Evolutionary conservation across 2,329 filamentous ascomycete species (phyloP).

Genomic region (Botrytis byssoidea): DNA sequence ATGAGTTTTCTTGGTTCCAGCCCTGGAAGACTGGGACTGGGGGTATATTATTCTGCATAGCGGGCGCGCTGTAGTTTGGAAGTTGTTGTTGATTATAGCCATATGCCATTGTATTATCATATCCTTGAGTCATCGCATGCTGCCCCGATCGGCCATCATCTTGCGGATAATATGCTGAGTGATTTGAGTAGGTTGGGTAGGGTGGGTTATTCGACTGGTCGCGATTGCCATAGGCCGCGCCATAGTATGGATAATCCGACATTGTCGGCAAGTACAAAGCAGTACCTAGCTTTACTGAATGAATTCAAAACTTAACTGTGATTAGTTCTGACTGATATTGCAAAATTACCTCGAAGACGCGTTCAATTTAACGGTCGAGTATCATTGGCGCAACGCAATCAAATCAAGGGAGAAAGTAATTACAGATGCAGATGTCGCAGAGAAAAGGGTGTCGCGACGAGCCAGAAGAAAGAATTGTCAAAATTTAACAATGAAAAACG

Average conservation of each 20-base stretch:
- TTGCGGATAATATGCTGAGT: conserved; percentile 33
- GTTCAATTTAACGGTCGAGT: conserved; percentile 28
- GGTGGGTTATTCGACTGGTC: conserved; percentile 31
- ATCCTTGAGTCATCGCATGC: conserved; percentile 30
- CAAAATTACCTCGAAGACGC: conserved; percentile 24
- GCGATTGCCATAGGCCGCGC: conserved; percentile 35
- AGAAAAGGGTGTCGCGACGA: conserved; percentile 1
- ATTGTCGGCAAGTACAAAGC: conserved; percentile 37
- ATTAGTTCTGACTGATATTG: conserved; percentile 15
- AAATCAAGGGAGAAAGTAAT: conserved; percentile 24
- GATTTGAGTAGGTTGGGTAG: conserved; percentile 30
- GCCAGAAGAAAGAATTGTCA: conserved; percentile 3
- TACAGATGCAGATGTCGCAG: background rate
- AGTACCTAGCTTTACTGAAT: conserved; percentile 12
- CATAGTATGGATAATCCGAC: conserved; percentile 50
- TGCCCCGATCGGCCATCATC: conserved; percentile 29
- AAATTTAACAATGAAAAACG: background rate
- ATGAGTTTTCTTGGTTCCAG: conserved; percentile 36
- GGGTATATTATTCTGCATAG: conserved; percentile 33
- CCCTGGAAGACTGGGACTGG: conserved; percentile 37
- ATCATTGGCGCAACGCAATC: conserved; percentile 31
- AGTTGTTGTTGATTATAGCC: conserved; percentile 34
- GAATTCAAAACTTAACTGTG: background rate
- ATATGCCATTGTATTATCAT: conserved; percentile 34
- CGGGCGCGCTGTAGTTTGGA: conserved; percentile 32